Evolutionary conservation across 768 basidiomycete genomes (phyloP).

Genomic region (Rhizopogon salebrosus): DNA sequence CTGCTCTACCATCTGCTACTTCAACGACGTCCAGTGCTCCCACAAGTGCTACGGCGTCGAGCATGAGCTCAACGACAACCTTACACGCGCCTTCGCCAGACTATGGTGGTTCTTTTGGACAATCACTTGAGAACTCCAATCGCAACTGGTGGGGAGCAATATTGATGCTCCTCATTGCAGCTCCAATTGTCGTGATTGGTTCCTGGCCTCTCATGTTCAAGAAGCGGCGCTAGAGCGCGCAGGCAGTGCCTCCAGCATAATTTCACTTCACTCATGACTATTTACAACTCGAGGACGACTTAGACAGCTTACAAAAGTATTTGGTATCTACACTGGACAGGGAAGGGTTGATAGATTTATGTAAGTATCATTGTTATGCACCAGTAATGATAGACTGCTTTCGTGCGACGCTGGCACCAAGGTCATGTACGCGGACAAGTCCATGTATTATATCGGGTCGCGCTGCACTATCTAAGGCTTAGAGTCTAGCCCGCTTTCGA

Average conservation of each 20-base stretch:
- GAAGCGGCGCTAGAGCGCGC: neutral
- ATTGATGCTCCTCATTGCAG: neutral
- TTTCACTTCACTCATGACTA: neutral
- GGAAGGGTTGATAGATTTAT: neutral
- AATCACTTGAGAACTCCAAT: neutral
- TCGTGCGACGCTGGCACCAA: neutral
- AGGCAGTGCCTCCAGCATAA: neutral
- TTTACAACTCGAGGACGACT: neutral
- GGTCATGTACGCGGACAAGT: neutral
- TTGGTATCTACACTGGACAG: neutral
- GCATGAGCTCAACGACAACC: neutral
- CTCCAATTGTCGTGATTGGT: neutral
- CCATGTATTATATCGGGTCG: neutral
- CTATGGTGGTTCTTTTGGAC: neutral
- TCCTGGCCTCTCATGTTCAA: conserved; percentile 1
- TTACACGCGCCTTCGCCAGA: neutral
- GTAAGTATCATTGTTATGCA: neutral
- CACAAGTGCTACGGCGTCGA: neutral
- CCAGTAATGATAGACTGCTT: no score
- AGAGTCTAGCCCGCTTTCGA: neutral
- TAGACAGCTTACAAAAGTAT: neutral
- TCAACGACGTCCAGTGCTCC: neutral
- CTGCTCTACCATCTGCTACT: conserved; percentile 7
- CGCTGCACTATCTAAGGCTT: neutral
- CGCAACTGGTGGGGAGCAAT: neutral